Conservation (phyloP, 257 asterid genomes). For the Lycium barbarum region DNA sequence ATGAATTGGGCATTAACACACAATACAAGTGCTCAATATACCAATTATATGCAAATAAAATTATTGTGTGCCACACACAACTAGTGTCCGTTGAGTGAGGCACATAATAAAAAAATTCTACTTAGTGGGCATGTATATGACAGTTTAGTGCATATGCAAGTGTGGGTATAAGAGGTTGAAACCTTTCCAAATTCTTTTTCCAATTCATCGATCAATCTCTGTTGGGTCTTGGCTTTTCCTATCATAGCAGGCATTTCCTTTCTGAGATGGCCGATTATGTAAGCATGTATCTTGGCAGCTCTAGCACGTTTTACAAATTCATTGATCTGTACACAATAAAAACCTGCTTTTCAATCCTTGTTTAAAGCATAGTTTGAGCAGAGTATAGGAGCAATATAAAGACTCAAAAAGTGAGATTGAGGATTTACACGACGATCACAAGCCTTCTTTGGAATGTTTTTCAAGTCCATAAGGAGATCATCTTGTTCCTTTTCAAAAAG, state of each 20-base stretch:
- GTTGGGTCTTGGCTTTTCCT: conserved; percentile 94
- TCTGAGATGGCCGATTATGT: conserved; percentile 81
- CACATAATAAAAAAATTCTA: too few species aligned
- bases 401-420: neutral
- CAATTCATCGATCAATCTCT: conserved; percentile 82
- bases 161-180: conserved; percentile 24
- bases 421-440: conserved; percentile 90
- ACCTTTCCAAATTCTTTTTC: conserved; percentile 84
- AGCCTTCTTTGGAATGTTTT: conserved; percentile 90
- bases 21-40: neutral
- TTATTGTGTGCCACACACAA: too few species aligned
- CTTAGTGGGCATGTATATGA: neutral
- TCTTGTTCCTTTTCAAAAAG: conserved; percentile 94
- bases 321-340: conserved; percentile 64
- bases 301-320: conserved; percentile 96
- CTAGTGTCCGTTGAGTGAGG: too few species aligned
- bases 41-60: neutral
- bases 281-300: conserved; percentile 96
- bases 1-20: neutral
- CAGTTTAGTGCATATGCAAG: neutral
- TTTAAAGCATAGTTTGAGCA: neutral
- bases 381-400: conserved; percentile 9
- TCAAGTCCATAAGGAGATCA: conserved; percentile 78
- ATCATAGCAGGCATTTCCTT: conserved; percentile 98
- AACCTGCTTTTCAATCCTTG: neutral